Percentiles rank a stretch among this genome's conserved stretches.
phyloP scores from a whole-genome alignment of 108 stramenopile genomes.

The Cyclostephanos invisitatus region DNA sequence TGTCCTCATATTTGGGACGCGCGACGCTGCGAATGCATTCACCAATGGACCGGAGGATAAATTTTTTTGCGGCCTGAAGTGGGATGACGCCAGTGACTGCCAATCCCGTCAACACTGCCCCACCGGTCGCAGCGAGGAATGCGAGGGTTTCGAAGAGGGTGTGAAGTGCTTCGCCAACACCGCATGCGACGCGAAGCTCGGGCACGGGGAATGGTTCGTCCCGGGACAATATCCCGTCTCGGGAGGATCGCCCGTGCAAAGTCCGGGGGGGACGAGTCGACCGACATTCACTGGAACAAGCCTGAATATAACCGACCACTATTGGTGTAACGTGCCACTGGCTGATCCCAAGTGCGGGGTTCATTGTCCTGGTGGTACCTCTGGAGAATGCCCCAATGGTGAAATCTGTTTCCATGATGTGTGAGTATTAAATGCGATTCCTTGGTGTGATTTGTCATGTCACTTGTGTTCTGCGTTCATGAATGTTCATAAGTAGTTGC shows the following conservation, averaged over 20 bases:
- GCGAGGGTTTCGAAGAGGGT: slow-evolving; percentile 37
- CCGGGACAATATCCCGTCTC: slow-evolving; percentile 18
- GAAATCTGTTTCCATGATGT: slow-evolving; percentile 33
- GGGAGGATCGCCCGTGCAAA: slow-evolving; percentile 18
- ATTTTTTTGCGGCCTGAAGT: slow-evolving; percentile 48
- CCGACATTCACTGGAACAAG: slow-evolving; percentile 34
- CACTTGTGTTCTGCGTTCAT: not conserved
- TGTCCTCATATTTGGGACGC: not conserved
- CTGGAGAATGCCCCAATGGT: slow-evolving; percentile 21
- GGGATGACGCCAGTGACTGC: slow-evolving; percentile 47
- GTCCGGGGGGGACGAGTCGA: slow-evolving; percentile 31
- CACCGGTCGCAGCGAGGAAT: slow-evolving; percentile 41
- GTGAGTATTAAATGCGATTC: slow-evolving; percentile 10
- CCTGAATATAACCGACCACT: slow-evolving; percentile 37
- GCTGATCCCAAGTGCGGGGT: slow-evolving; percentile 40
- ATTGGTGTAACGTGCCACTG: slow-evolving; percentile 36
- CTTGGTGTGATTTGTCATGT: not conserved
- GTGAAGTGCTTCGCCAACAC: slow-evolving; percentile 47
- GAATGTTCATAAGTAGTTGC: not conserved
- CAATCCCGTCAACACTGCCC: slow-evolving; percentile 42
- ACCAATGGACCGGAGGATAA: slow-evolving; percentile 43
- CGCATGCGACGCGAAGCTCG: slow-evolving; percentile 33
- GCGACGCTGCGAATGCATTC: slow-evolving; percentile 1
- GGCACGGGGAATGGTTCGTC: slow-evolving; percentile 27
- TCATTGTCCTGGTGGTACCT: slow-evolving; percentile 38